phyloP scores from a whole-genome alignment of 2,329 filamentous ascomycete genomes.

The Alternaria sp. region DNA sequence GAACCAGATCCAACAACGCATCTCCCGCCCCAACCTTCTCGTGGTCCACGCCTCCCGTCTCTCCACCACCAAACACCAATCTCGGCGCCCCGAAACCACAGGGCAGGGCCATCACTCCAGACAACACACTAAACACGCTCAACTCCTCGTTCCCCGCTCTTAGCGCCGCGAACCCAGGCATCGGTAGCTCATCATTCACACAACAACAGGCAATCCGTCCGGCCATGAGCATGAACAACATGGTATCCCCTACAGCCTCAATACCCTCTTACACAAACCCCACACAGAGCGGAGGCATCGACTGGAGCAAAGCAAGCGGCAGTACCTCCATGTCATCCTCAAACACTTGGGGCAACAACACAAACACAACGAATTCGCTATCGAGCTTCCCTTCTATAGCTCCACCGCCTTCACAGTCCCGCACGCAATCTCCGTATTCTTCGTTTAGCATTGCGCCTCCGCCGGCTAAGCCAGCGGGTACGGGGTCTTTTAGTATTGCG shows the following conservation, averaged over 20 bases:
- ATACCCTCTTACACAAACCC: constrained; percentile 32
- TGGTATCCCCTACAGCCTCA: constrained; percentile 28
- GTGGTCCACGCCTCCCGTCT: constrained; percentile 52
- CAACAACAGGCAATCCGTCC: constrained; percentile 49
- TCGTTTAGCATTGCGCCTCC: constrained; percentile 50
- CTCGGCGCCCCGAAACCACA: constrained; percentile 32
- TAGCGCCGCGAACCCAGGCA: constrained; percentile 43
- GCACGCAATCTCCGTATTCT: constrained; percentile 38
- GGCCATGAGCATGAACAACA: constrained; percentile 44
- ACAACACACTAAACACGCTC: constrained; percentile 54
- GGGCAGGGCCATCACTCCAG: constrained; percentile 59
- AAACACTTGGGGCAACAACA: constrained; percentile 32
- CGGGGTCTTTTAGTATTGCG: constrained; percentile 34
- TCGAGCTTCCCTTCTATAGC: constrained; percentile 62
- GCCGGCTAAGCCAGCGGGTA: constrained; percentile 25
- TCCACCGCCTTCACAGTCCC: constrained; percentile 43
- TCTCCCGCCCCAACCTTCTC: constrained; percentile 52
- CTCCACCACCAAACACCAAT: constrained; percentile 41
- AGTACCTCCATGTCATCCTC: constrained; percentile 17
- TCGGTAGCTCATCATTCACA: constrained; percentile 42
- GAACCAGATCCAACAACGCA: constrained; percentile 31
- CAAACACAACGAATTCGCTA: constrained; percentile 17
- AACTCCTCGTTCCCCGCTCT: constrained; percentile 47
- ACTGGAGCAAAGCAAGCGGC: constrained; percentile 41
- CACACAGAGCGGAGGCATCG: constrained; percentile 27